Conservation (phyloP, 768 basidiomycete species). For the Mycena vitilis region DNA sequence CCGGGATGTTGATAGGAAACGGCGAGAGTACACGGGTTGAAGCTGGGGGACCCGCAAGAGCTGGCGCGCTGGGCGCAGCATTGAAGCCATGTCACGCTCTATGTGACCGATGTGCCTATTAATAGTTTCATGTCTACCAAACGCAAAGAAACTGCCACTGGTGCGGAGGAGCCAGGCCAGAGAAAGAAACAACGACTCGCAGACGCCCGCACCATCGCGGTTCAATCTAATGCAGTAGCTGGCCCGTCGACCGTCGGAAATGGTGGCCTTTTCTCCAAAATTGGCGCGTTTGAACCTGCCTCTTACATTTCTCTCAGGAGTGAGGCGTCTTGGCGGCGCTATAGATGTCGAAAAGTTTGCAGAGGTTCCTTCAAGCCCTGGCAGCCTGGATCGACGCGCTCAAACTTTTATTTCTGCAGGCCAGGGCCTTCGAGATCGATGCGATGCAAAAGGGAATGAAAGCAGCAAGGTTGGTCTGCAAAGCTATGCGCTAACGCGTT, state of each 20-base stretch:
- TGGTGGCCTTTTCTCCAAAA: slow-evolving; percentile 40
- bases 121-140: slow-evolving; percentile 46
- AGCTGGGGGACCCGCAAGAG: slow-evolving; percentile 10
- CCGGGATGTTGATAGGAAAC: slow-evolving; percentile 58
- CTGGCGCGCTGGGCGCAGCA: slow-evolving; percentile 40
- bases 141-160: slow-evolving; percentile 47
- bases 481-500: neutral
- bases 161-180: slow-evolving; percentile 54
- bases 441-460: slow-evolving; percentile 93
- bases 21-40: slow-evolving; percentile 34
- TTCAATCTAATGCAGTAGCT: slow-evolving; percentile 60
- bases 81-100: slow-evolving; percentile 48
- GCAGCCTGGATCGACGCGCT: neutral
- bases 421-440: slow-evolving; percentile 88
- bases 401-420: slow-evolving; percentile 54
- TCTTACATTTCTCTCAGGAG: slow-evolving; percentile 8
- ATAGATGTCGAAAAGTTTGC: slow-evolving; percentile 92
- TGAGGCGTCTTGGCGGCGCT: slow-evolving; percentile 69
- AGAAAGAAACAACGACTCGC: slow-evolving; percentile 78
- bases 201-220: slow-evolving; percentile 73
- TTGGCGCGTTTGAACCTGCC: neutral
- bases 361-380: slow-evolving; percentile 61
- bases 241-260: slow-evolving; percentile 60
- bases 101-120: slow-evolving; percentile 5
- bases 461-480: slow-evolving; percentile 66